phyloP scores from a whole-genome alignment of 2,329 filamentous ascomycete species.

The Paraphoma sp. region DNA sequence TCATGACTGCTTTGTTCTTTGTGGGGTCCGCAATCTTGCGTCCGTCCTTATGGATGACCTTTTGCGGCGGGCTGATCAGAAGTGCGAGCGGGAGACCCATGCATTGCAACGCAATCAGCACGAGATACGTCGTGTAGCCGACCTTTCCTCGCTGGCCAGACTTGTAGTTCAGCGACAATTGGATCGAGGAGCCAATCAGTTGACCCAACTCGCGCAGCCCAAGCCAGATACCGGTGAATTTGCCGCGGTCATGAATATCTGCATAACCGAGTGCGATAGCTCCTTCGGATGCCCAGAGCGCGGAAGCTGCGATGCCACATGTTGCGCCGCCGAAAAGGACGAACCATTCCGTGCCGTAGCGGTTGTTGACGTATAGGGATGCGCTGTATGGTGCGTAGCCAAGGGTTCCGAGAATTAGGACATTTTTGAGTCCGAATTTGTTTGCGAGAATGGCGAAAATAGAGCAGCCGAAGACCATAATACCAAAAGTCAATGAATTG shows the following conservation, averaged over 20 bases:
- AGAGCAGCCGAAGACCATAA: conserved; percentile 49
- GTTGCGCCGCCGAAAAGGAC: conserved; percentile 42
- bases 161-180: conserved; percentile 57
- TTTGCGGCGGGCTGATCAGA: conserved; percentile 54
- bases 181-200: conserved; percentile 60
- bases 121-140: conserved; percentile 50
- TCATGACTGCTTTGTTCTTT: conserved; percentile 48
- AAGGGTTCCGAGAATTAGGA: conserved; percentile 38
- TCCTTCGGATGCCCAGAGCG: conserved; percentile 51
- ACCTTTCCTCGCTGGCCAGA: conserved; percentile 55
- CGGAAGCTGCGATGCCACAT: conserved; percentile 46
- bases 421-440: conserved; percentile 46
- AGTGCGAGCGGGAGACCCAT: conserved; percentile 55
- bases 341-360: conserved; percentile 44
- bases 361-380: conserved; percentile 33
- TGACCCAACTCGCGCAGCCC: conserved; percentile 61
- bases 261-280: conserved; percentile 55
- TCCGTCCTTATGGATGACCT: conserved; percentile 53
- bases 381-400: conserved; percentile 42
- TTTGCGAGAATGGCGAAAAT: conserved; percentile 34
- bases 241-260: conserved; percentile 55
- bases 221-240: conserved; percentile 60
- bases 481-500: conserved; percentile 54
- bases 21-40: conserved; percentile 40
- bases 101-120: conserved; percentile 54